Conservation (phyloP, 441 rosid species). For the Populus hybrid region DNA sequence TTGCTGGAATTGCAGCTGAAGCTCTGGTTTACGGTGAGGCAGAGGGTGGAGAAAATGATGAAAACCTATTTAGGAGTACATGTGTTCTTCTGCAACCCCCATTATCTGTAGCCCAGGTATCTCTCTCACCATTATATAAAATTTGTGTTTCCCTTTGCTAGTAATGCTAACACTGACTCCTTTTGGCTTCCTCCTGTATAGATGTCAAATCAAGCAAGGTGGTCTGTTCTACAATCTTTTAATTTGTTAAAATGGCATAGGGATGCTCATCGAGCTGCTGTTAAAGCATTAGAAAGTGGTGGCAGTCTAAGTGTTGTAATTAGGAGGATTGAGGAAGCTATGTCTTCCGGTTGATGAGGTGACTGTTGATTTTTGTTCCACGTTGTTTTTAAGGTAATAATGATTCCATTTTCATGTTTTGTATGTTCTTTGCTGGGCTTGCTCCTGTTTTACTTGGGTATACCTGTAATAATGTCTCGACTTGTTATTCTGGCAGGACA, state of each 20-base stretch:
- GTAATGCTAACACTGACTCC: not conserved
- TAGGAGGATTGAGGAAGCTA: conserved; percentile 73
- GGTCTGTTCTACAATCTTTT: conserved; percentile 84
- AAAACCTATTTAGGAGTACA: conserved; percentile 84
- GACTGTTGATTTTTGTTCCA: not conserved
- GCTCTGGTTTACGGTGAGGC: conserved; percentile 90
- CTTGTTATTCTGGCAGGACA: not conserved
- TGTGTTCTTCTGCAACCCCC: conserved; percentile 81
- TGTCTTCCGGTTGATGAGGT: conserved; percentile 42
- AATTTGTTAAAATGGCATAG: conserved; percentile 90
- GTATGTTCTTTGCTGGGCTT: not conserved
- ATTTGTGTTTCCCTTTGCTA: conserved; percentile 6
- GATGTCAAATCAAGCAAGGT: conserved; percentile 97
- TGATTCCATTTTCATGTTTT: not conserved
- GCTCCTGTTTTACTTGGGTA: not conserved
- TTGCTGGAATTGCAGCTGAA: conserved; percentile 97
- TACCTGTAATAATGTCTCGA: not conserved
- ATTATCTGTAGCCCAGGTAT: conserved; percentile 69
- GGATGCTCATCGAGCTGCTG: conserved; percentile 71
- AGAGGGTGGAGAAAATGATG: conserved; percentile 97
- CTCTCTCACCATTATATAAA: not conserved
- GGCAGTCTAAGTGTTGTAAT: conserved; percentile 69
- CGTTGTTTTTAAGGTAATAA: not conserved
- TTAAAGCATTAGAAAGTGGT: conserved; percentile 81
- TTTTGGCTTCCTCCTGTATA: conserved; percentile 19